These are phyloP conservation scores for Hypoxylon lenormandii DNA, from an alignment of 495 filamentous ascomycete species.

Conservation along the genomic window DNA sequence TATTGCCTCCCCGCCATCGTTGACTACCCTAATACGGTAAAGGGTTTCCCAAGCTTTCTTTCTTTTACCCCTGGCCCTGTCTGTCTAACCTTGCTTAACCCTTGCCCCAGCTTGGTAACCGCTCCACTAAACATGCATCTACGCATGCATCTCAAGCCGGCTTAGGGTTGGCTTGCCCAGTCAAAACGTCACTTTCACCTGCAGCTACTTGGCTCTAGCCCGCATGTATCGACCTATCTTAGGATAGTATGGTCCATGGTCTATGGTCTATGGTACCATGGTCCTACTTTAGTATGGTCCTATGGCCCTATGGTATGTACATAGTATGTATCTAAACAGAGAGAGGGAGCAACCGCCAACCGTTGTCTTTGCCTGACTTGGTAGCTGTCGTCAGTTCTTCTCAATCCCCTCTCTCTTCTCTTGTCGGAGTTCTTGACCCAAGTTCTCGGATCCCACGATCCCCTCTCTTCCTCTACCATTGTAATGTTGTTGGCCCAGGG, in stretches of 20 bases:
- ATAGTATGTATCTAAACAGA: constrained; percentile 35
- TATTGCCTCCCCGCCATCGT: constrained; percentile 24
- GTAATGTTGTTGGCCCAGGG: constrained; percentile 39
- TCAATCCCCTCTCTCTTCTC: constrained; percentile 19
- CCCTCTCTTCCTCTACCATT: constrained; percentile 11
- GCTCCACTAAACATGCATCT: constrained; percentile 45
- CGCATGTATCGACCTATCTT: background rate
- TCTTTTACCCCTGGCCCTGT: constrained; percentile 34
- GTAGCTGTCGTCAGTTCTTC: constrained; percentile 38
- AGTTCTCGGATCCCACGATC: constrained; percentile 25
- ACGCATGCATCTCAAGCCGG: constrained; percentile 45
- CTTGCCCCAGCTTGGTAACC: constrained; percentile 4
- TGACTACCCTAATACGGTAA: constrained; percentile 32
- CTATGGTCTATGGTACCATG: background rate
- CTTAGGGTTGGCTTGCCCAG: constrained; percentile 38
- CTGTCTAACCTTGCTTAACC: constrained; percentile 8
- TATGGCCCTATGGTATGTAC: constrained; percentile 2
- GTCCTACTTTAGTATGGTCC: too few relatives aligned
- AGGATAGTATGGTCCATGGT: background rate
- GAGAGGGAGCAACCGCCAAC: constrained; percentile 17
- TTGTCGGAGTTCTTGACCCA: constrained; percentile 27
- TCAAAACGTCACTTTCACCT: constrained; percentile 46
- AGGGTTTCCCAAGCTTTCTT: constrained; percentile 21
- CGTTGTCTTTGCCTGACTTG: constrained; percentile 20
- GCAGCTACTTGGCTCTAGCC: constrained; percentile 36